Conservation (phyloP, 768 basidiomycete species). For the Mycena rosella region DNA sequence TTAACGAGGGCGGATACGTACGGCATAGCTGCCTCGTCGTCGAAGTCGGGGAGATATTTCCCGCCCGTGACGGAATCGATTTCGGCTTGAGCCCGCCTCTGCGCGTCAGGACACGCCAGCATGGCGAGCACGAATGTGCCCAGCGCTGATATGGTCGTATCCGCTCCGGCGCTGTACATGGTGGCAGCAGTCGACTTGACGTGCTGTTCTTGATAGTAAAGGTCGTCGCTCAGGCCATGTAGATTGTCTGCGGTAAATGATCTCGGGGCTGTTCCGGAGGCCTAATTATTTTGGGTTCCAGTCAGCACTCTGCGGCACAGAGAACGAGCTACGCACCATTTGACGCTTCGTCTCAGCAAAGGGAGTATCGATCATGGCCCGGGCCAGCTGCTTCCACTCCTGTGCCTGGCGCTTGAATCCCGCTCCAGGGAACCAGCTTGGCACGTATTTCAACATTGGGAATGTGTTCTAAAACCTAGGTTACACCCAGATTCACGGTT, state of each 20-base stretch:
- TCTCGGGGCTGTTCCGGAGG: neutral
- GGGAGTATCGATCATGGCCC: neutral
- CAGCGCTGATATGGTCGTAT: neutral
- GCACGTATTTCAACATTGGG: neutral
- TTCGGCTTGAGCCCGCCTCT: neutral
- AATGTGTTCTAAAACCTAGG: neutral
- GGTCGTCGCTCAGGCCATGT: neutral
- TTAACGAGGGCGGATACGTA: neutral
- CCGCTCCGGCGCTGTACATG: neutral
- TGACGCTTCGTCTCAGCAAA: slow-evolving; percentile 13
- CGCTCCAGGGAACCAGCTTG: neutral
- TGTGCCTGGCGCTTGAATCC: neutral
- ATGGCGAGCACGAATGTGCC: neutral
- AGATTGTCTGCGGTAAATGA: neutral
- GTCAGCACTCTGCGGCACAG: neutral
- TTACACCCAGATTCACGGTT: neutral
- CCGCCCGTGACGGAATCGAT: neutral
- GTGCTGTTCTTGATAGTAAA: neutral
- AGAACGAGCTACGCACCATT: slow-evolving; percentile 29
- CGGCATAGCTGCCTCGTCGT: neutral
- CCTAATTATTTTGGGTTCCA: neutral
- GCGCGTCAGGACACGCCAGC: neutral
- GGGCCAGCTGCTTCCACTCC: neutral
- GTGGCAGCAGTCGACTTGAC: neutral
- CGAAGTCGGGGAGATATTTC: neutral